Percentiles rank a stretch among this genome's conserved stretches.
Conservation (phyloP, 139 green algal species). For the Picochlorum sp. region DNA sequence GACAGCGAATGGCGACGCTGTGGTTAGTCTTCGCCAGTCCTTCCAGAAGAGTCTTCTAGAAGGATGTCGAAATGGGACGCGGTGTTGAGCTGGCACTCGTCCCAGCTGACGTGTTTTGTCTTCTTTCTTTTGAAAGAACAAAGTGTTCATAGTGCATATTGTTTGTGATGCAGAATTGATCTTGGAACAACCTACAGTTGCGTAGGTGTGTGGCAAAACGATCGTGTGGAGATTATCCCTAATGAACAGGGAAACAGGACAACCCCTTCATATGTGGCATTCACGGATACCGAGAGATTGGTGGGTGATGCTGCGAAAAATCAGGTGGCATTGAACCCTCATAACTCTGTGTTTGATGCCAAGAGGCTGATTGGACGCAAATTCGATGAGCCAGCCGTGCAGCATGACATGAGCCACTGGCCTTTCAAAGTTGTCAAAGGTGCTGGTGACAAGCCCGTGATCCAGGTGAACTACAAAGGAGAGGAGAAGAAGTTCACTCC, state of each 20-base stretch:
- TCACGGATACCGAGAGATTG: constrained; percentile 90
- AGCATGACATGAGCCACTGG: constrained; percentile 83
- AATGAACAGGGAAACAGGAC: constrained; percentile 76
- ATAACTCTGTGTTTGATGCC: constrained; percentile 95
- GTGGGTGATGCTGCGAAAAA: constrained; percentile 96
- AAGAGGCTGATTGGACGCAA: constrained; percentile 94
- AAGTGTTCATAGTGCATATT: background rate
- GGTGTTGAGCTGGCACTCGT: no score
- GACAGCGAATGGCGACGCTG: no score
- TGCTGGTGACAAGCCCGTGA: constrained; percentile 77
- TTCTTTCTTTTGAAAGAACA: background rate
- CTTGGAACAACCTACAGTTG: constrained; percentile 80
- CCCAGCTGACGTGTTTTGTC: background rate
- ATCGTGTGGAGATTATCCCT: constrained; percentile 85
- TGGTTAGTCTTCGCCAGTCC: no score
- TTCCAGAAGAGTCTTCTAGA: no score
- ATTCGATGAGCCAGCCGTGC: constrained; percentile 66
- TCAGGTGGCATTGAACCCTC: constrained; percentile 80
- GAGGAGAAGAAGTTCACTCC: constrained; percentile 87
- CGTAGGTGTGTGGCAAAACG: constrained; percentile 89
- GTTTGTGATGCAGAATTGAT: constrained; percentile 46
- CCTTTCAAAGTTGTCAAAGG: constrained; percentile 66
- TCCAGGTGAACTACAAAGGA: constrained; percentile 89
- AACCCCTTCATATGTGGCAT: constrained; percentile 65
- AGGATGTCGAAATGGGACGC: no score